phyloP scores from a whole-genome alignment of 208 protist genomes.

The Crithidia mellificae region DNA sequence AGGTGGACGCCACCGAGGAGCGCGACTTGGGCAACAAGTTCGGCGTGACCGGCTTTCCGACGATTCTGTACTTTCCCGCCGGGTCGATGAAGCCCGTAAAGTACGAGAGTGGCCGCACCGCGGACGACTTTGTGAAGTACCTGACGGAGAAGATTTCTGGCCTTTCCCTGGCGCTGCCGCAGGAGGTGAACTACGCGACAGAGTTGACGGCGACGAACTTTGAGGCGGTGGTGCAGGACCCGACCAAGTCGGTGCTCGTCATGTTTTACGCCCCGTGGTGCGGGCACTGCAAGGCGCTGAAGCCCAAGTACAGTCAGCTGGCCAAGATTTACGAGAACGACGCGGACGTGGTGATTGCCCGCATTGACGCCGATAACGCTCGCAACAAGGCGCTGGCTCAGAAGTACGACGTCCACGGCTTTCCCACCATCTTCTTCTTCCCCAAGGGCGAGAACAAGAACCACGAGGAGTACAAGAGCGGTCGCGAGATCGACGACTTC shows the following conservation, averaged over 20 bases:
- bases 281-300: slow-evolving; percentile 89
- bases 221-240: slow-evolving; percentile 39
- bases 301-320: slow-evolving; percentile 53
- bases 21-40: slow-evolving; percentile 43
- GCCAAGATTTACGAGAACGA: slow-evolving; percentile 55
- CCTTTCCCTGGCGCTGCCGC: slow-evolving; percentile 31
- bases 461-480: slow-evolving; percentile 52
- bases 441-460: slow-evolving; percentile 38
- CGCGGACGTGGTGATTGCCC: slow-evolving; percentile 74
- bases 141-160: slow-evolving; percentile 32
- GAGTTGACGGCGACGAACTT: slow-evolving; percentile 50
- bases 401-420: slow-evolving; percentile 50
- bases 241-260: slow-evolving; percentile 58
- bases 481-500: slow-evolving; percentile 51
- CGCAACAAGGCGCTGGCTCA: slow-evolving; percentile 27
- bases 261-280: slow-evolving; percentile 85
- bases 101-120: slow-evolving; percentile 43
- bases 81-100: slow-evolving; percentile 37
- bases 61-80: slow-evolving; percentile 73
- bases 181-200: slow-evolving; percentile 29
- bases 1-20: slow-evolving; percentile 61
- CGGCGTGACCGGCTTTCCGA: slow-evolving; percentile 60
- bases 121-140: slow-evolving; percentile 44
- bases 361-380: slow-evolving; percentile 52
- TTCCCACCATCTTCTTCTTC: slow-evolving; percentile 69